These are phyloP conservation scores for Rhynchospora breviuscula DNA, from an alignment of 176 grass and related monocot species.

Conservation along the genomic window DNA sequence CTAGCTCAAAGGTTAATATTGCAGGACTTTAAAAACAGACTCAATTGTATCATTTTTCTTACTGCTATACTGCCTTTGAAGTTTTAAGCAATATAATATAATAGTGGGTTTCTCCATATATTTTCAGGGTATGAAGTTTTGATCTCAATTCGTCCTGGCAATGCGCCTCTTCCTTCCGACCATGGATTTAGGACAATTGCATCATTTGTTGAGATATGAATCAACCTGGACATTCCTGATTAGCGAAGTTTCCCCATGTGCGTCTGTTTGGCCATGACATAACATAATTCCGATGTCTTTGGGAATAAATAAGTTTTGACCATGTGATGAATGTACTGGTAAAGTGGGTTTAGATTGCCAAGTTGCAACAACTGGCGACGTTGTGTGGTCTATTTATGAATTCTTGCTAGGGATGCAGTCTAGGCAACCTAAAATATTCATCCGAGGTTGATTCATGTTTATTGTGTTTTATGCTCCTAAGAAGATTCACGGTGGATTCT, in stretches of 20 bases:
- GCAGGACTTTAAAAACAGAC: background rate
- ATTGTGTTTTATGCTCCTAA: background rate
- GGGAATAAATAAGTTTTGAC: background rate
- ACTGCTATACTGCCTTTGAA: constrained; percentile 1
- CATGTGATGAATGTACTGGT: background rate
- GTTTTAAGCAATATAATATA: background rate
- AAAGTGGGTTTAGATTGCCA: background rate
- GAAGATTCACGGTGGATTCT: too few species aligned
- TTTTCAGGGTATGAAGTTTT: constrained; percentile 38
- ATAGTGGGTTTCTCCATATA: background rate
- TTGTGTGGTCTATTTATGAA: background rate
- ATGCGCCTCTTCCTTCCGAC: constrained; percentile 36
- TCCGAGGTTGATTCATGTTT: background rate
- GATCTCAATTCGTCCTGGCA: constrained; percentile 40
- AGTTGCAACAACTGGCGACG: background rate
- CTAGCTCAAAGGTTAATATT: background rate
- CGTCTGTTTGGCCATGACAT: background rate
- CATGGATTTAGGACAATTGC: constrained; percentile 39
- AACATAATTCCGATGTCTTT: background rate
- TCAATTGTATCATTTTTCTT: background rate
- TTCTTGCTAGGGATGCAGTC: background rate
- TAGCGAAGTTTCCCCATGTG: background rate
- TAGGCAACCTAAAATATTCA: background rate
- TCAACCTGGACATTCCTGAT: background rate
- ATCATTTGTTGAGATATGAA: constrained; percentile 39